phyloP scores from a whole-genome alignment of 371 early-diverging fungal species.

The Rhizomucor pusillus region DNA sequence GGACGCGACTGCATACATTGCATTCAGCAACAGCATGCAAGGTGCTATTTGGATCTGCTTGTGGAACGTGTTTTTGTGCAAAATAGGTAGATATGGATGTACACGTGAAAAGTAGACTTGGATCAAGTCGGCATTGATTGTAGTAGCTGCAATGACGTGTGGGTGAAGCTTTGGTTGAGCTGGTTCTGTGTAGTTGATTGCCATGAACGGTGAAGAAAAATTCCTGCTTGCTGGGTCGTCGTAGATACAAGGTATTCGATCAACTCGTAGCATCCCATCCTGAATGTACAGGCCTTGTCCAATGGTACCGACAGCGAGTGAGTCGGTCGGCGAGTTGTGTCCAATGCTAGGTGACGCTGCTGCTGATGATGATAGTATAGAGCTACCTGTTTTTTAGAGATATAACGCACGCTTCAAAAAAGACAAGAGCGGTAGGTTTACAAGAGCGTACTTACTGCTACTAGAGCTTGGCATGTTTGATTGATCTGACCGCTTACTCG shows the following conservation, averaged over 20 bases:
- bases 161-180: conserved; percentile 10
- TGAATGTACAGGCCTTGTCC: conserved; percentile 27
- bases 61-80: conserved; percentile 42
- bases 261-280: conserved; percentile 12
- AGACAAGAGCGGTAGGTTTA: too few species aligned
- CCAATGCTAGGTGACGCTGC: neutral
- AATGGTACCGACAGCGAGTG: conserved; percentile 15
- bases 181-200: conserved; percentile 1
- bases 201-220: neutral
- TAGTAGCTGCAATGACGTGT: conserved; percentile 4
- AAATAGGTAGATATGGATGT: conserved; percentile 58
- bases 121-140: conserved; percentile 17
- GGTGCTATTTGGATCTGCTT: conserved; percentile 32
- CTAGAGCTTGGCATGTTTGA: too few species aligned
- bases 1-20: conserved; percentile 57
- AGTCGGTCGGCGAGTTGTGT: conserved; percentile 5
- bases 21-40: conserved; percentile 51
- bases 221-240: neutral
- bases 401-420: too few species aligned
- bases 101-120: conserved; percentile 49
- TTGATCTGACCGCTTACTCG: too few species aligned
- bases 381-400: neutral
- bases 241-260: conserved; percentile 24
- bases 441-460: too few species aligned
- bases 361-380: neutral